Evolutionary conservation across 257 asterid species (phyloP).

Genomic region (Fraxinus quadrangulata): DNA sequence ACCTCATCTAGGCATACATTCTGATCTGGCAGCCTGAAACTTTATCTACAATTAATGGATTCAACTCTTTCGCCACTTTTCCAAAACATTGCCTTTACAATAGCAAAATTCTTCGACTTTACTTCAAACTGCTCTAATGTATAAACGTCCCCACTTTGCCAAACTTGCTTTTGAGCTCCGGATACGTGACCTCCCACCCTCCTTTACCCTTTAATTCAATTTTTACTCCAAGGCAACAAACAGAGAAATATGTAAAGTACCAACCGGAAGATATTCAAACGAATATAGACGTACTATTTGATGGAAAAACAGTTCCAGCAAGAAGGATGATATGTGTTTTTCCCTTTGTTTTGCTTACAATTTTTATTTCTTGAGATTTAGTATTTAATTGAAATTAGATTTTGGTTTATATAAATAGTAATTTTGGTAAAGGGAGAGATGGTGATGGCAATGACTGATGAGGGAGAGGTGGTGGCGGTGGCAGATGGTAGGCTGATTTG

Average conservation of each 20-base stretch:
- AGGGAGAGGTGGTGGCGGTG: no score
- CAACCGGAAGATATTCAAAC: constrained; percentile 81
- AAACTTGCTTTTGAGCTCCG: constrained; percentile 76
- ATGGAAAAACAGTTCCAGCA: constrained; percentile 54
- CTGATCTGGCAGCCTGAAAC: no score
- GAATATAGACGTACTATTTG: constrained; percentile 66
- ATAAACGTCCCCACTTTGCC: constrained; percentile 98
- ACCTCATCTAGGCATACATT: no score
- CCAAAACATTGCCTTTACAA: constrained; percentile 50
- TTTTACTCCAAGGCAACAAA: constrained; percentile 80
- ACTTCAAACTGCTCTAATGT: constrained; percentile 91
- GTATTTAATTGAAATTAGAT: no score
- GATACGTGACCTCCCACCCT: constrained; percentile 34
- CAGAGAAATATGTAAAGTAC: constrained; percentile 82
- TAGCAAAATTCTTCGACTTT: constrained; percentile 71
- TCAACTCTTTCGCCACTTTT: constrained; percentile 60
- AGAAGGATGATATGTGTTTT: constrained; percentile 44
- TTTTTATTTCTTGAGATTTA: not conserved
- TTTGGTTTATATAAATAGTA: no score
- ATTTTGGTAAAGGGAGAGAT: no score
- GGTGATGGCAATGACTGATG: no score
- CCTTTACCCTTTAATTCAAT: constrained; percentile 62
- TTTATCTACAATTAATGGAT: not conserved
- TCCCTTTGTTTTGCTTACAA: not conserved
- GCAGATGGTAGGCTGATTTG: no score